Percentiles rank a stretch among this genome's conserved stretches.
These are phyloP conservation scores for Penicillium sp. DNA, from an alignment of 2,329 filamentous ascomycete species.

Conservation along the genomic window DNA sequence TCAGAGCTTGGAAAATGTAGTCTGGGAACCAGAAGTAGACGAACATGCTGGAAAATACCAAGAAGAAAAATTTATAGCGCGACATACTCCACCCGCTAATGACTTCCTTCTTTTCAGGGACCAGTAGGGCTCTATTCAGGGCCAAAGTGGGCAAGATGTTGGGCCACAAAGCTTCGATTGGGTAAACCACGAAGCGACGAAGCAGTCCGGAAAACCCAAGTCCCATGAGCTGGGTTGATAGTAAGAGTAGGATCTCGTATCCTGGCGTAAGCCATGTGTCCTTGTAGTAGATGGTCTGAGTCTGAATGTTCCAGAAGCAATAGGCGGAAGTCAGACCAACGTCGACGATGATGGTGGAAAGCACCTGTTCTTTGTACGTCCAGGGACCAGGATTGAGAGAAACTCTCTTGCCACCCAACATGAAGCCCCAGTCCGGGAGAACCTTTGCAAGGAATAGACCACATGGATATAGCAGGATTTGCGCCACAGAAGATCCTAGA, in stretches of 20 bases:
- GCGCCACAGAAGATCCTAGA: neutral
- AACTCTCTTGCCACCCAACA: neutral
- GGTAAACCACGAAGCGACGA: neutral
- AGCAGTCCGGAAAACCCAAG: neutral
- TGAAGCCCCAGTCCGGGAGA: neutral
- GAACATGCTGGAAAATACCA: conserved; percentile 50
- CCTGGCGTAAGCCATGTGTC: neutral
- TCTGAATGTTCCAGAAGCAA: neutral
- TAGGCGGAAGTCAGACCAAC: neutral
- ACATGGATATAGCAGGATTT: neutral
- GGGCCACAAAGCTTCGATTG: neutral
- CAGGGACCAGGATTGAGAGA: neutral
- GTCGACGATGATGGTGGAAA: neutral
- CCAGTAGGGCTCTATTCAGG: neutral
- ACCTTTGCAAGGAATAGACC: neutral
- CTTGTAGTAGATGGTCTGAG: neutral
- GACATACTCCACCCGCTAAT: conserved; percentile 9
- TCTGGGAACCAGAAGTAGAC: conserved; percentile 55
- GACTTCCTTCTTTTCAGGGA: neutral
- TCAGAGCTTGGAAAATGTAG: conserved; percentile 49
- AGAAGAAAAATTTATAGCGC: conserved; percentile 42
- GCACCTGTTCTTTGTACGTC: neutral
- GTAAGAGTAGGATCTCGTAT: neutral
- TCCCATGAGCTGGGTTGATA: neutral
- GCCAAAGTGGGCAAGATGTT: neutral